A percentile compares a stretch with the other conserved stretches of the same genome.
phyloP scores from a whole-genome alignment of 2,329 filamentous ascomycete species.

The Didymella pomorum region DNA sequence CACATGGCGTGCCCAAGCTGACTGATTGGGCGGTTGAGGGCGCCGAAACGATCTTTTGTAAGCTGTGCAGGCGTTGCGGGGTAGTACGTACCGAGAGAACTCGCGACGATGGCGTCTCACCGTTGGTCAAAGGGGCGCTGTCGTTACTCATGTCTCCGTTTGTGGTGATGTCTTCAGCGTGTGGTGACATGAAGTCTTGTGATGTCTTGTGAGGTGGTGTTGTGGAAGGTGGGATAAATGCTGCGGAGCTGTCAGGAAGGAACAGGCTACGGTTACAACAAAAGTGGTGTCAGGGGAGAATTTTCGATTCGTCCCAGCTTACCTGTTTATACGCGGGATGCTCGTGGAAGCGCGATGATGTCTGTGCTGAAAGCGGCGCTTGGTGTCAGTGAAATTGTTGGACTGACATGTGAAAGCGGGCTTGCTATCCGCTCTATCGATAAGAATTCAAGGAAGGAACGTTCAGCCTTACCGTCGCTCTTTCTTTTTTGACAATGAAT shows the following conservation, averaged over 20 bases:
- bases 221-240: constrained; percentile 15
- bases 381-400: constrained; percentile 25
- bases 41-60: constrained; percentile 14
- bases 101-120: constrained; percentile 51
- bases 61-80: constrained; percentile 6
- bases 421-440: constrained; percentile 28
- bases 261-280: constrained; percentile 17
- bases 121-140: constrained; percentile 48
- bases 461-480: constrained; percentile 4
- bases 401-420: constrained; percentile 37
- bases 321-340: constrained; percentile 38
- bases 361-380: constrained; percentile 38
- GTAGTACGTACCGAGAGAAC: constrained; percentile 49
- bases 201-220: constrained; percentile 18
- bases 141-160: constrained; percentile 46
- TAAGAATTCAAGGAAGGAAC: constrained; percentile 16
- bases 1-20: constrained; percentile 5
- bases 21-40: constrained; percentile 21
- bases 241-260: constrained; percentile 18
- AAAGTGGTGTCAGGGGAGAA: constrained; percentile 24
- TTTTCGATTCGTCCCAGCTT: constrained; percentile 19
- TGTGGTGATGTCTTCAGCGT: constrained; percentile 44
- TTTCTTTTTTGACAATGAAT: not conserved
- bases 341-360: constrained; percentile 27
- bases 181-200: constrained; percentile 39